Base-by-base conservation (phyloP, 2,329 filamentous ascomycete species). In the Parastagonospora avenae region DNA sequence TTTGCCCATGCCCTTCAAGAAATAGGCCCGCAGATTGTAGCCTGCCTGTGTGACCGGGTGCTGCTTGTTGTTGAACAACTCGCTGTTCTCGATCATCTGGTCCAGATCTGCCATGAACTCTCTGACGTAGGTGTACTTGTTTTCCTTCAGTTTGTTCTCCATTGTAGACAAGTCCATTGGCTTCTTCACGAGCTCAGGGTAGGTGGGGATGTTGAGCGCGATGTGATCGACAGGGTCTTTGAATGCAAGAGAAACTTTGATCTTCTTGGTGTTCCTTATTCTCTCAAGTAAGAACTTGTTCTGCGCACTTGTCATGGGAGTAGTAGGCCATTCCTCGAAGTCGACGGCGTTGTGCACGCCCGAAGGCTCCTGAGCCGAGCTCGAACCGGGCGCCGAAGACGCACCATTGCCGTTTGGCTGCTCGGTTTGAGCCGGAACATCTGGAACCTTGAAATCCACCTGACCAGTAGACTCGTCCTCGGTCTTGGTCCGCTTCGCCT, bases 101-200 rank as follows among this genome's bases (percentile, higher is more conserved):
- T 86, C 78, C 44, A 97, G 82, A 64, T 96, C 92, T 39, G 80
- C 79, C 62, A 87, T 85, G 68, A 96, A 88, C 4, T 85, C 85
- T 43, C 87, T 84, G n/a, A 92, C 81, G 5, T 83, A 85, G 8
- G 74, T 66, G 71, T 97, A 97, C 41, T 81, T 75, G 45, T 84
- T 82, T 28, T 85, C 81, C 65, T 91, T 91, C 31, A 97, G 74
- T 59, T 90, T 92, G 45, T 82, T 80, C 68, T 97, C 93, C 66
- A 99, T 90, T 8, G 88, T 88, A 33, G 82, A 81, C 32, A 99
- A 82, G 72, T 97, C 93, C 80, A 96, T 92, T 0, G 92, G 92
- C 28, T 87, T 82, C 32, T 86, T 83, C 60, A 97, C 86, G 31
- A 88, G 79, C 1, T 83, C 78, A 57, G 89, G 90, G 56, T 91